phyloP scores from a whole-genome alignment of 768 basidiomycete genomes.

The Suillus luteus region DNA sequence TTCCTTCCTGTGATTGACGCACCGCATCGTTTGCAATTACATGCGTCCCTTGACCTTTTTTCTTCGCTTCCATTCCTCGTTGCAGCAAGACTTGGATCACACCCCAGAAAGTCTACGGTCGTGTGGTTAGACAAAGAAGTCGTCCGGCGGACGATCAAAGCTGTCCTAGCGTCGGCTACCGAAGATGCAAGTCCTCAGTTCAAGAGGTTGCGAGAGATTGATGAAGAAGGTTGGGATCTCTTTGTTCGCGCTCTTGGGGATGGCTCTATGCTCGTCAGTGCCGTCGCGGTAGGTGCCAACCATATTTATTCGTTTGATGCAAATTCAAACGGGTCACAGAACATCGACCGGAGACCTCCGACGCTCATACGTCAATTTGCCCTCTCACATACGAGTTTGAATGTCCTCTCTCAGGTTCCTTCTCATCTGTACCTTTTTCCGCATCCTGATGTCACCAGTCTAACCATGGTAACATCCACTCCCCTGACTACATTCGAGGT shows the following conservation, averaged over 20 bases:
- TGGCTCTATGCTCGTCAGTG: constrained; percentile 73
- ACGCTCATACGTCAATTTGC: constrained; percentile 77
- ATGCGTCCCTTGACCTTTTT: constrained; percentile 72
- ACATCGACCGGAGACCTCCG: constrained; percentile 87
- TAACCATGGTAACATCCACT: constrained; percentile 66
- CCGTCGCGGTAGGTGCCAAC: constrained; percentile 62
- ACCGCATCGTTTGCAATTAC: constrained; percentile 82
- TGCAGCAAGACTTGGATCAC: constrained; percentile 27
- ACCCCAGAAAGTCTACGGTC: constrained; percentile 47
- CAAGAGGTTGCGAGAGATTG: constrained; percentile 59
- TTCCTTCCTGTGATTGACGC: constrained; percentile 88
- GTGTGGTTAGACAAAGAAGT: constrained; percentile 73
- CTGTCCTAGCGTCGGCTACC: constrained; percentile 36
- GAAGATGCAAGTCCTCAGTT: constrained; percentile 18
- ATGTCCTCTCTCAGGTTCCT: constrained; percentile 49
- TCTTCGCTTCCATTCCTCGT: constrained; percentile 54
- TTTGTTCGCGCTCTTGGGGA: constrained; percentile 73
- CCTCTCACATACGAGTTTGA: constrained; percentile 62
- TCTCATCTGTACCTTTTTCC: constrained; percentile 56
- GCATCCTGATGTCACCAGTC: constrained; percentile 39
- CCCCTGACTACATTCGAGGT: constrained; percentile 66
- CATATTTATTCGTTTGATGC: constrained; percentile 9
- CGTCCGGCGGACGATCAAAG: constrained; percentile 49
- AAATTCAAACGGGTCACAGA: constrained; percentile 44
- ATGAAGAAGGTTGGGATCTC: constrained; percentile 75